A percentile compares a stretch with the other conserved stretches of the same genome.
Conservation (phyloP, 2,329 filamentous ascomycete species). For the Macrophomina tecta region DNA sequence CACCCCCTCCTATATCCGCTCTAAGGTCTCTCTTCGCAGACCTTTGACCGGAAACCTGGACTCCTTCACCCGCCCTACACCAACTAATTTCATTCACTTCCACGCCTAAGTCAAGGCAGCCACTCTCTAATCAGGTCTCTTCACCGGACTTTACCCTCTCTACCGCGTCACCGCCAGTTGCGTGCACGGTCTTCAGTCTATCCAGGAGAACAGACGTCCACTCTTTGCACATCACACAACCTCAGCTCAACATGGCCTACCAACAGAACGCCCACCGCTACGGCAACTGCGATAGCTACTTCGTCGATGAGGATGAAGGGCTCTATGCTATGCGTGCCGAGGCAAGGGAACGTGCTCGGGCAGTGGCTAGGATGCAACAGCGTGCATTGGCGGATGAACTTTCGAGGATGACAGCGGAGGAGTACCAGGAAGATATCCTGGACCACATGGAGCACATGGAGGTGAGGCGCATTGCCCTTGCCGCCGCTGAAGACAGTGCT, state of each 20-base stretch:
- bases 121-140: conserved; percentile 56
- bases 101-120: conserved; percentile 53
- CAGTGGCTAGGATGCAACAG: conserved; percentile 81
- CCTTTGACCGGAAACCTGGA: conserved; percentile 23
- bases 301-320: conserved; percentile 67
- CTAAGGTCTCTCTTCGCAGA: conserved; percentile 41
- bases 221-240: conserved; percentile 47
- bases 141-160: conserved; percentile 48
- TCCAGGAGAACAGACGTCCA: conserved; percentile 56
- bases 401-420: conserved; percentile 81
- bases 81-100: conserved; percentile 67
- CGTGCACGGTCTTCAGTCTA: conserved; percentile 22
- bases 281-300: conserved; percentile 72
- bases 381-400: conserved; percentile 88
- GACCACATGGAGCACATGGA: conserved; percentile 97
- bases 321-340: conserved; percentile 65
- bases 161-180: conserved; percentile 38
- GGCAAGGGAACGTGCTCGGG: conserved; percentile 76
- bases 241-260: conserved; percentile 60
- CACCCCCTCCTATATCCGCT: conserved; percentile 36
- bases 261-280: conserved; percentile 59
- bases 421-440: conserved; percentile 94
- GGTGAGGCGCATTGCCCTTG: conserved; percentile 53
- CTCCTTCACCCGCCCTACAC: conserved; percentile 37
- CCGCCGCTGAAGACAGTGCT: conserved; percentile 33